Conservation (phyloP, 768 basidiomycete species). For the Dendrothele bispora region DNA sequence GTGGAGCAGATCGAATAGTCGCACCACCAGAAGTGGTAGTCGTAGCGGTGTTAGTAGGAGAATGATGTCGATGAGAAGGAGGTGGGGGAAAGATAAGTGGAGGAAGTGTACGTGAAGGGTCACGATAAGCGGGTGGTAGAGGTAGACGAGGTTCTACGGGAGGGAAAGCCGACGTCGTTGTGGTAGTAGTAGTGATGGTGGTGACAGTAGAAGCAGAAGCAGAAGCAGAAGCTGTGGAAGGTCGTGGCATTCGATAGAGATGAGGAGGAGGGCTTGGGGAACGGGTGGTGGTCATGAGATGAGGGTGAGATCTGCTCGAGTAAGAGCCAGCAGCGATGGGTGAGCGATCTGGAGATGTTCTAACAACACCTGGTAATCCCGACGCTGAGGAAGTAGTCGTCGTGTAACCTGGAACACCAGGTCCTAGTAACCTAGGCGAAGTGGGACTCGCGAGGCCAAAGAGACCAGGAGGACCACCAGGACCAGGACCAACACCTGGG, state of each 20-base stretch:
- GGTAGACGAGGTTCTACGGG: slow-evolving; percentile 10
- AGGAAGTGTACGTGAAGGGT: slow-evolving; percentile 34
- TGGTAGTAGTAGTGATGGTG: too few species aligned
- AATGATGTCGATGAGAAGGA: not conserved
- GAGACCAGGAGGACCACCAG: slow-evolving; percentile 36
- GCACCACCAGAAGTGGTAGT: too few species aligned
- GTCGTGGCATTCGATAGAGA: not conserved
- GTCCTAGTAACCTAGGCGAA: slow-evolving; percentile 55
- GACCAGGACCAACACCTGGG: slow-evolving; percentile 9
- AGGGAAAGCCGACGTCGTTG: too few species aligned
- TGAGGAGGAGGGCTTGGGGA: slow-evolving; percentile 6
- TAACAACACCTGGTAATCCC: slow-evolving; percentile 17
- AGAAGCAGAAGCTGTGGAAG: not conserved
- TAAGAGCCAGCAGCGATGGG: not conserved
- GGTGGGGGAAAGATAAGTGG: slow-evolving; percentile 25
- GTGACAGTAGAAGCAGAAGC: slow-evolving; percentile 2
- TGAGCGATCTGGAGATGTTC: slow-evolving; percentile 7
- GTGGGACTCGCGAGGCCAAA: too few species aligned
- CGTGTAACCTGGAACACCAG: slow-evolving; percentile 49
- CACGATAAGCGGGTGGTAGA: slow-evolving; percentile 17
- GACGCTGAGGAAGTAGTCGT: slow-evolving; percentile 21
- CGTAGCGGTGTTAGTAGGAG: too few species aligned
- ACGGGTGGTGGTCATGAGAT: not conserved
- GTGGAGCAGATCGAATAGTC: slow-evolving; percentile 5
- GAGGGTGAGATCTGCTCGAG: too few species aligned